These are phyloP conservation scores for Microascus cirrosus DNA, from an alignment of 2,329 filamentous ascomycete genomes.

Conservation along the genomic window DNA sequence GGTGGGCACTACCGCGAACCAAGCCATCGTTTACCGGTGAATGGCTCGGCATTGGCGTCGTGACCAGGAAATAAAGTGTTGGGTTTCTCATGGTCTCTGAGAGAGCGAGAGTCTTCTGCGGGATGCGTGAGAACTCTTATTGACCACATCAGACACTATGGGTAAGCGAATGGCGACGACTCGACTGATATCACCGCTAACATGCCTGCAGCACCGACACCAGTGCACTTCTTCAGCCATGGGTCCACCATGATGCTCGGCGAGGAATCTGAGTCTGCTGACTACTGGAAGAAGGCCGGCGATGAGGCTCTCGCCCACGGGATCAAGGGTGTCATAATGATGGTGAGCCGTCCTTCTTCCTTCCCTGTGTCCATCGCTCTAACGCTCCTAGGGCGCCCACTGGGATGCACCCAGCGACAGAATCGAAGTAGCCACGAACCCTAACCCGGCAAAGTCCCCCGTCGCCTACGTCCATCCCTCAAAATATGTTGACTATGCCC, in stretches of 20 bases:
- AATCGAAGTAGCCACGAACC: conserved; percentile 51
- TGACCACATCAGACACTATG: not conserved
- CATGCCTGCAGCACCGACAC: conserved; percentile 20
- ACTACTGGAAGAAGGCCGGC: conserved; percentile 56
- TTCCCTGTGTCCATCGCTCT: not conserved
- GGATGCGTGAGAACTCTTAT: not conserved
- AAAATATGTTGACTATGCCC: conserved; percentile 52
- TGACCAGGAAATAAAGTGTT: not conserved
- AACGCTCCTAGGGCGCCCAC: conserved; percentile 42
- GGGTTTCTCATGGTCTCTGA: not conserved
- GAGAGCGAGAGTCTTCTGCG: not conserved
- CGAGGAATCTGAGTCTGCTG: conserved; percentile 48
- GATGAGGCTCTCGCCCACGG: conserved; percentile 37
- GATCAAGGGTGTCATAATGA: conserved; percentile 54
- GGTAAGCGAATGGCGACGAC: not conserved
- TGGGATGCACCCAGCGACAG: conserved; percentile 47
- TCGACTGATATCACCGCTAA: not conserved
- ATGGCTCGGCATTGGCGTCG: not conserved
- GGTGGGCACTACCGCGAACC: not conserved
- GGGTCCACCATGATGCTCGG: conserved; percentile 64
- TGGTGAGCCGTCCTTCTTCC: conserved; percentile 29
- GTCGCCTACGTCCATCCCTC: conserved; percentile 56
- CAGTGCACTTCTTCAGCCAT: conserved; percentile 59
- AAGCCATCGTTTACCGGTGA: not conserved
- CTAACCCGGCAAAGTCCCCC: conserved; percentile 47